Base-by-base conservation (phyloP, 495 filamentous ascomycete genomes). In the Pseudevernia furfuracea region DNA sequence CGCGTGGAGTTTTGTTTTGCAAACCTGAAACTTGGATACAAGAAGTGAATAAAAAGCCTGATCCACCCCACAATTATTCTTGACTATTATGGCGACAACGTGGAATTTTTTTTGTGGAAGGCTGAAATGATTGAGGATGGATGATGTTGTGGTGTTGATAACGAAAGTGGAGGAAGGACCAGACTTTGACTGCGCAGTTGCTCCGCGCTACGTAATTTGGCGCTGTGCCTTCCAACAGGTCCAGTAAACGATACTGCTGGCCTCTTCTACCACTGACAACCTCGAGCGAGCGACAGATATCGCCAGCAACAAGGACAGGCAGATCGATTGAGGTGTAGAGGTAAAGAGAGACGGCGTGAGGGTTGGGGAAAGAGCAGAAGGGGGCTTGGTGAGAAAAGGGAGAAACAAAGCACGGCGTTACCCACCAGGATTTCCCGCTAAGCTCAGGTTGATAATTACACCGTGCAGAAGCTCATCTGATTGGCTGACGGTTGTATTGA, bases 261-360 rank as follows among this genome's bases (percentile, higher is more conserved):
- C 41, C 60, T 19, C 25, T 25, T 52, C 30, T 32, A 38, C 61
- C 59, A 38, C 14, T 59, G 37, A 65, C 58, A 39, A 52, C 63
- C 67, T 57, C 66, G 58, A 71, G 66, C 60, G 66, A 67, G 67
- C 66, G 71, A 65, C 56, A 66, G 46, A 56, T 61, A 63, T 69
- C 67, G 61, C 65, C 67, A 34, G 59, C 67, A 63, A 43, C 52
- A 44, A 63, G 25, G 65, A 67, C 21, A 57, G 48, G 62, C 48
- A 58, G 60, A 63, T 65, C 55, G 52, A 59, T 63, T 63, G 63
- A 66, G 46, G 63, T 59, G 28, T 19, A 39, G 62, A 44, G 17
- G 59, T 49, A 72, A 70, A 72, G 72, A 74, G 71, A 65, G 70
- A 67, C 68, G n/a, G 56, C 39, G 34, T 37, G 25, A 66, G 15